These are phyloP conservation scores for Conoideocrella luteorostrata DNA, from an alignment of 2,329 filamentous ascomycete species.

Conservation along the genomic window DNA sequence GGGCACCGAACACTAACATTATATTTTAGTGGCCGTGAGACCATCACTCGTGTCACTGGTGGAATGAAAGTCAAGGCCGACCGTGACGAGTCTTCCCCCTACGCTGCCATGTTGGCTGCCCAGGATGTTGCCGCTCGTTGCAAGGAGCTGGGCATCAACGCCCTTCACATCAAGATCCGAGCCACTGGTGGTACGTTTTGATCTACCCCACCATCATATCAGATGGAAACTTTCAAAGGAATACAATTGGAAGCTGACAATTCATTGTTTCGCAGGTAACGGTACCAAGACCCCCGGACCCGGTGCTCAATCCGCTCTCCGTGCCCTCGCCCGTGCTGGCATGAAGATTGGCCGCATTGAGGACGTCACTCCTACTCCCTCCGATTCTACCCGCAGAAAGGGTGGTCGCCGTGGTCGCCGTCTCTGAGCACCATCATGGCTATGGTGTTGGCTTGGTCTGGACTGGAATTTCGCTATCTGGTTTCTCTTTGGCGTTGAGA, in stretches of 20 bases:
- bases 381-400: conserved; percentile 99
- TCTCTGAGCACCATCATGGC: conserved; percentile 60
- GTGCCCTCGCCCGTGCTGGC: conserved; percentile 95
- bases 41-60: conserved; percentile 98
- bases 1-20: conserved; percentile 12
- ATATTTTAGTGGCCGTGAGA: conserved; percentile 89
- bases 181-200: conserved; percentile 80
- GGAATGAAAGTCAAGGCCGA: conserved; percentile 99
- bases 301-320: conserved; percentile 97
- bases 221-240: not conserved
- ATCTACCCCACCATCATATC: not conserved
- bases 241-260: not conserved
- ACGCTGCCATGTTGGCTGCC: conserved; percentile 99
- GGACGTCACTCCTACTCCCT: conserved; percentile 98
- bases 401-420: conserved; percentile 99
- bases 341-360: conserved; percentile 99
- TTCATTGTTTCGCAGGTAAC: conserved; percentile 61
- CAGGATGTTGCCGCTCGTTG: conserved; percentile 91
- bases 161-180: conserved; percentile 99
- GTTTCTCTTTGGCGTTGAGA: conserved; percentile 59
- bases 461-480: conserved; percentile 38
- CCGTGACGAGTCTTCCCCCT: conserved; percentile 98
- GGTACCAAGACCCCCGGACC: conserved; percentile 99
- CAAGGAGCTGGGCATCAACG: conserved; percentile 70
- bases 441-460: conserved; percentile 22